These are phyloP conservation scores for Pythium guiyangense DNA, from an alignment of 352 stramenopile genomes.

Conservation along the genomic window DNA sequence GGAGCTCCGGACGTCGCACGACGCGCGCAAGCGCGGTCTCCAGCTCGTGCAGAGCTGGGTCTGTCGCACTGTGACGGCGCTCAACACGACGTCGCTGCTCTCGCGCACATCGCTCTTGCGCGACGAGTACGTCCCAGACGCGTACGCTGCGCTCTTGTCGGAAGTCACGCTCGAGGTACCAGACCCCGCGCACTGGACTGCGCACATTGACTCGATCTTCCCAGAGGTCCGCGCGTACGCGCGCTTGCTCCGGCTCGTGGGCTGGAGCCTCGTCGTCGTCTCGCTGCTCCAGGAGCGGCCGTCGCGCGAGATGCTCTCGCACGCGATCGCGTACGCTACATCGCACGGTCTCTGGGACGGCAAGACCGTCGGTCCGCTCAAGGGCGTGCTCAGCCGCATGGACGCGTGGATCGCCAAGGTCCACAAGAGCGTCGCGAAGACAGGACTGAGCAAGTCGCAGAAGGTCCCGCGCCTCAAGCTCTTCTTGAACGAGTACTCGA, in stretches of 20 bases:
- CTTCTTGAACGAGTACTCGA: slow-evolving; percentile 87
- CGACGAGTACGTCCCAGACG: slow-evolving; percentile 39
- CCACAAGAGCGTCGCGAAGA: slow-evolving; percentile 75
- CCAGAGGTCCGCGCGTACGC: slow-evolving; percentile 60
- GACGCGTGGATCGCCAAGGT: slow-evolving; percentile 79
- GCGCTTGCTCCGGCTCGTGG: slow-evolving; percentile 57
- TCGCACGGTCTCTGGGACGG: slow-evolving; percentile 63
- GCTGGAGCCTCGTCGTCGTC: slow-evolving; percentile 73
- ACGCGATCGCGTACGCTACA: slow-evolving; percentile 56
- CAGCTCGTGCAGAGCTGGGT: slow-evolving; percentile 59
- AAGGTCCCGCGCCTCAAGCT: slow-evolving; percentile 57
- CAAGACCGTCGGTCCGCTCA: slow-evolving; percentile 57
- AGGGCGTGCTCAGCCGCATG: slow-evolving; percentile 65
- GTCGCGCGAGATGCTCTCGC: slow-evolving; percentile 51
- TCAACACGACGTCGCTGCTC: slow-evolving; percentile 46
- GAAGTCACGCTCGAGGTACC: slow-evolving; percentile 16
- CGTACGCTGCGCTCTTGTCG: slow-evolving; percentile 39
- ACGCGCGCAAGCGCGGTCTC: slow-evolving; percentile 59
- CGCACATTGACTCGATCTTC: slow-evolving; percentile 60
- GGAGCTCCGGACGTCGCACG: slow-evolving; percentile 56
- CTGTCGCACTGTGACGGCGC: slow-evolving; percentile 33
- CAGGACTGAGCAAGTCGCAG: slow-evolving; percentile 41
- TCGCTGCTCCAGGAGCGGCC: slow-evolving; percentile 74
- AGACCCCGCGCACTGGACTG: slow-evolving; percentile 1
- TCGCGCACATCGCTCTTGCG: slow-evolving; percentile 23